Base-by-base conservation (phyloP, 345 rosid genomes). In the Populus pruinosa region DNA sequence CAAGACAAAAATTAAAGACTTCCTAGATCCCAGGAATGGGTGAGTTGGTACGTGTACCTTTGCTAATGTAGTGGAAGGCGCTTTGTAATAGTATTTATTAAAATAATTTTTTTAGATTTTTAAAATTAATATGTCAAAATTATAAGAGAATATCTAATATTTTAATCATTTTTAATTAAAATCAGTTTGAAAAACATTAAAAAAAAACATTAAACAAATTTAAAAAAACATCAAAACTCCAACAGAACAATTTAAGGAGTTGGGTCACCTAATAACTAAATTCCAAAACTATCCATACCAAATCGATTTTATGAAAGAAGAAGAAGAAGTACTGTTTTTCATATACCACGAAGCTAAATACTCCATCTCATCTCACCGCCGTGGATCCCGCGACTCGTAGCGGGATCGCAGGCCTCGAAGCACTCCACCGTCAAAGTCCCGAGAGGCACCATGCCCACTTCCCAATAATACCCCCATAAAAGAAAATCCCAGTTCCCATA, bases 361-460 rank as follows among this genome's bases (percentile, higher is more conserved):
- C 68, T 76, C 79, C 72, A 70, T 76, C 78, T 82, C 82, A 80
- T 82, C 76, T 81, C 75, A 69, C 35, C 43, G 88, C 88, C 89
- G 92, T 86, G 70, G 85, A 86, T 85, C 76, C 82, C 90, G 88
- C 75, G 27, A 10, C 59, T 44, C 80, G 69, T 67, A 39, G 88
- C 80, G 77, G 61, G 70, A 86, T 86, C 87, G 18, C 8, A 77
- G 79, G 78, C 83, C 84, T 86, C 77, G 86, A 75, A 79, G 70
- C 18, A 47, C 81, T 77, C 82, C 33, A 56, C 29, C 39, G 18
- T 33, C 74, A 18, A 8, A 16, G 70, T 55, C 76, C 67, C 76
- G 71, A 79, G 77, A 81, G 11, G 66, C 74, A 85, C 70, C 11
- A 8, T 65, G 70, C 49, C 11, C 61, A 7, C 23, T 80, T 86